A percentile compares a stretch with the other conserved stretches of the same genome.
Conservation (phyloP, 495 filamentous ascomycete species). For the Chaetomium tenue region DNA sequence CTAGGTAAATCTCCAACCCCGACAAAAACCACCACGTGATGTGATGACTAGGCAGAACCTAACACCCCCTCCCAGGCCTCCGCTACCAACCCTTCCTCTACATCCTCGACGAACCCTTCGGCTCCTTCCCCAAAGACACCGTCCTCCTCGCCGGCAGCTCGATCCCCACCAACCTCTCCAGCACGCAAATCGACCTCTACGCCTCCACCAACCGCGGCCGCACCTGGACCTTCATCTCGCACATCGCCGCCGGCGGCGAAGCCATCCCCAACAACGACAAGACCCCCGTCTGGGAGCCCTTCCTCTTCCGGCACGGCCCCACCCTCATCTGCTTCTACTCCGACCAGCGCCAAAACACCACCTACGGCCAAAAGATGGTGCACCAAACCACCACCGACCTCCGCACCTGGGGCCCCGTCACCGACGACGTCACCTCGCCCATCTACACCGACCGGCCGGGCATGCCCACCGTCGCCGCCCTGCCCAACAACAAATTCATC, state of each 20-base stretch:
- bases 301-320: slow-evolving; percentile 55
- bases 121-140: slow-evolving; percentile 9
- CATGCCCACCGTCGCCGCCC: slow-evolving; percentile 60
- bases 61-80: slow-evolving; percentile 1
- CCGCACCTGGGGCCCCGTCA: slow-evolving; percentile 54
- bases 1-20: neutral
- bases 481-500: slow-evolving; percentile 62
- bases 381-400: slow-evolving; percentile 61
- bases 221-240: slow-evolving; percentile 65
- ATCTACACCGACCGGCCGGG: slow-evolving; percentile 64
- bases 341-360: slow-evolving; percentile 60
- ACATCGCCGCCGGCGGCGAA: slow-evolving; percentile 62
- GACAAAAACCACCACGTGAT: neutral
- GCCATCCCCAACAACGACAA: slow-evolving; percentile 60
- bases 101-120: slow-evolving; percentile 1
- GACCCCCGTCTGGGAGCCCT: slow-evolving; percentile 71
- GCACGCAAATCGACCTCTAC: slow-evolving; percentile 46
- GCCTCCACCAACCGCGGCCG: slow-evolving; percentile 56
- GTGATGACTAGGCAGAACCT: neutral
- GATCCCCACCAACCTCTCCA: slow-evolving; percentile 10
- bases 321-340: slow-evolving; percentile 65
- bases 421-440: slow-evolving; percentile 60
- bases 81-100: slow-evolving; percentile 11
- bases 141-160: slow-evolving; percentile 14
- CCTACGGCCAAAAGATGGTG: slow-evolving; percentile 64